Evolutionary conservation across 306 rosid genomes (phyloP), one percentile per base, ranked within the genome.

Genomic region (Fagus crenata): DNA sequence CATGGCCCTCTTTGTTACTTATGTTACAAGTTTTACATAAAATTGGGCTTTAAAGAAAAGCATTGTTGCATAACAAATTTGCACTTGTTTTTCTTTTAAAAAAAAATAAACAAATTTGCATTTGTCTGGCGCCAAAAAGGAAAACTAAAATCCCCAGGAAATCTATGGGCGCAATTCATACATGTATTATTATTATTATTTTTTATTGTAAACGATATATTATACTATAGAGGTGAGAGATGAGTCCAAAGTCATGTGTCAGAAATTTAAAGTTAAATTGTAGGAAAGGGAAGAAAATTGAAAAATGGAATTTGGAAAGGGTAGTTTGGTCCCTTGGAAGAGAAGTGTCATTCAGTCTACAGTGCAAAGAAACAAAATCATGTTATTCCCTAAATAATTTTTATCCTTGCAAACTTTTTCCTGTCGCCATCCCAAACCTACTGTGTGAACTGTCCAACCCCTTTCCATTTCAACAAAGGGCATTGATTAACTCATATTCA

Each of bases 301-400:
- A 78, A 75, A 71, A 72, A 53, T 63, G 49, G 33, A 7, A 74
- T 42, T 53, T 8, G 36, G 41, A 15, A 74, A 83, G 91, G 94
- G 87, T 49, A 88, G 80, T 85, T n/a, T 37, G 56, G 96, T 83
- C 89, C 82, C 49, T 73, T 53, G 14, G 43, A 6, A 76, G 84
- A 81, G 89, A 90, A 86, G 87, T 84, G 95, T 86, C 94, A 89
- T 84, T 93, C 94, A 85, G 86, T 65, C 81, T 77, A 77, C 87
- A 75, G 81, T 76, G 85, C 78, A 53, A 76, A 76, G 87, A 84
- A 78, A 72, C 87, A 84, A 87, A 84, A 90, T 84, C 89, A 90
- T 90, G 92, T 81, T 46, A 46, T 86, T 85, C 81, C 74, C 84
- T 79, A 22, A 22, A 22, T 78, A 78, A 54, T 83, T 86, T 84